phyloP scores from a whole-genome alignment of 495 filamentous ascomycete species.

The Arthonia radiata region DNA sequence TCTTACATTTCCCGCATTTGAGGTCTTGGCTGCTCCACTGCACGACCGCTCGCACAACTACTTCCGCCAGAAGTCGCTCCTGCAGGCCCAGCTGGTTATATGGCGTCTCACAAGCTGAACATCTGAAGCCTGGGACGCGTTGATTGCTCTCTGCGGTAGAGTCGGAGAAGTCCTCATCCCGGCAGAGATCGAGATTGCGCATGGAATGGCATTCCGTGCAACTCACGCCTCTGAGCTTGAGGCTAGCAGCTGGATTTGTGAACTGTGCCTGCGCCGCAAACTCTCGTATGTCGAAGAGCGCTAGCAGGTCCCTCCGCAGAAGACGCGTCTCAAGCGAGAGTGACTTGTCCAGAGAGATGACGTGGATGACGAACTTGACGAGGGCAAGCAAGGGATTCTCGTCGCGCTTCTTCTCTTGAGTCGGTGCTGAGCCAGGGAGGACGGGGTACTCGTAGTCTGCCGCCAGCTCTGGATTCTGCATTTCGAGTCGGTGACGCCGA shows the following conservation, averaged over 20 bases:
- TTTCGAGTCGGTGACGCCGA: constrained; percentile 59
- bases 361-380: constrained; percentile 74
- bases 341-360: constrained; percentile 69
- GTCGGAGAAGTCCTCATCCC: constrained; percentile 46
- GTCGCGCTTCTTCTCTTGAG: constrained; percentile 15
- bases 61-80: constrained; percentile 52
- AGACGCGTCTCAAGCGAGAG: constrained; percentile 65
- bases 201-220: constrained; percentile 73
- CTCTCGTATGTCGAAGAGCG: constrained; percentile 78
- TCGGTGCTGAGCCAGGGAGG: constrained; percentile 49
- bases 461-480: constrained; percentile 70
- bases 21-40: constrained; percentile 81
- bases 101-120: constrained; percentile 48
- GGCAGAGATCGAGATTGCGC: constrained; percentile 77
- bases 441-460: constrained; percentile 70
- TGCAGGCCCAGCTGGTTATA: constrained; percentile 58
- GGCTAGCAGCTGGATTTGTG: constrained; percentile 53
- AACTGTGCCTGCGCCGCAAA: constrained; percentile 74
- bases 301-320: constrained; percentile 67
- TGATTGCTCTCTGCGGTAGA: constrained; percentile 19
- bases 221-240: constrained; percentile 49
- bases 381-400: constrained; percentile 79
- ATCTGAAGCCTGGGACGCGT: constrained; percentile 59
- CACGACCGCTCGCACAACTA: constrained; percentile 46
- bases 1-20: constrained; percentile 46